phyloP scores from a whole-genome alignment of 306 rosid genomes.

The Cicer pinnatifidum region DNA sequence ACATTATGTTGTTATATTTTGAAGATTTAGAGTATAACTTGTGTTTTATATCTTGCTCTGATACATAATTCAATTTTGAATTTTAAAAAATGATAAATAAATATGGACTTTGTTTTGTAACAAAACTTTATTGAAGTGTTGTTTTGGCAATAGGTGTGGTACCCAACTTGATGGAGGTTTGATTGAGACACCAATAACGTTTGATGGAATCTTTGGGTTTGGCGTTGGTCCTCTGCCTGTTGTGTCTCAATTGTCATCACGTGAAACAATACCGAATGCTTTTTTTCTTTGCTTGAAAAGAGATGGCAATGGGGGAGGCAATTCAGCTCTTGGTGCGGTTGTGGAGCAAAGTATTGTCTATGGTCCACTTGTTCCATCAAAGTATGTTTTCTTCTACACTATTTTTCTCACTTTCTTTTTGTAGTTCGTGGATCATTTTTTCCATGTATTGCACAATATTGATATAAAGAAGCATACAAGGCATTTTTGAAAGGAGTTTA shows the following conservation, averaged over 20 bases:
- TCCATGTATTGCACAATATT: too few species aligned
- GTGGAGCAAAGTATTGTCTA: slow-evolving; percentile 90
- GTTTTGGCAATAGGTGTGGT: slow-evolving; percentile 77
- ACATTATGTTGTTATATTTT: too few species aligned
- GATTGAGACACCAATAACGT: slow-evolving; percentile 81
- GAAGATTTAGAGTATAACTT: too few species aligned
- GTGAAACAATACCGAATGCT: slow-evolving; percentile 75
- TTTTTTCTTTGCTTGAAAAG: slow-evolving; percentile 95
- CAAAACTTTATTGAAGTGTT: slow-evolving; percentile 41
- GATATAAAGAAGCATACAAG: too few species aligned
- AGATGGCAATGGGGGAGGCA: slow-evolving; percentile 90
- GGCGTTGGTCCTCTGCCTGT: slow-evolving; percentile 88
- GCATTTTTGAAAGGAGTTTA: too few species aligned
- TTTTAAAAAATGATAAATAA: too few species aligned
- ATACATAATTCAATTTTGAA: too few species aligned
- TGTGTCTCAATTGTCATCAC: slow-evolving; percentile 84
- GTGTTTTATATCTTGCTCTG: too few species aligned
- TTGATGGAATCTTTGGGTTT: slow-evolving; percentile 95
- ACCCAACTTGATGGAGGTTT: slow-evolving; percentile 78
- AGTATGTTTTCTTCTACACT: slow-evolving; percentile 71
- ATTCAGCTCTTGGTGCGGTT: slow-evolving; percentile 96
- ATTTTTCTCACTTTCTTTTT: slow-evolving; percentile 40
- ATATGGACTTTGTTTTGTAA: slow-evolving; percentile 27
- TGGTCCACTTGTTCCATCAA: slow-evolving; percentile 91
- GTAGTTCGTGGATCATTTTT: not conserved